Percentiles rank a stretch among this genome's conserved stretches.
These are phyloP conservation scores for Inonotus obliquus DNA, from an alignment of 1,284 basidiomycete species.

Conservation along the genomic window DNA sequence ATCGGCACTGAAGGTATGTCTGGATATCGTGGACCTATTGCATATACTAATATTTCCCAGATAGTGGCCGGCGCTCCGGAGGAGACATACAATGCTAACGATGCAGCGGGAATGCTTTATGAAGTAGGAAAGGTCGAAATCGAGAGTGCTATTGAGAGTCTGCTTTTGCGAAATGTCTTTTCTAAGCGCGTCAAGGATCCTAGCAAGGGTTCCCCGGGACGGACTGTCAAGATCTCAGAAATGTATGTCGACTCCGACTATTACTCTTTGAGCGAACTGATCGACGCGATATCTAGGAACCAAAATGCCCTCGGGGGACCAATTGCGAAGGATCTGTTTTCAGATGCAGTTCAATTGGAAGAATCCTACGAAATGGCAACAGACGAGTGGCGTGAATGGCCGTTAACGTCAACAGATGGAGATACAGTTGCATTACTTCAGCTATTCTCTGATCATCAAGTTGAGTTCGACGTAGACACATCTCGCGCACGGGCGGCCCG, in stretches of 20 bases:
- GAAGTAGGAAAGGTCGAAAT: constrained; percentile 49
- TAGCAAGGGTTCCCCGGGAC: constrained; percentile 55
- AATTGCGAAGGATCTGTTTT: constrained; percentile 56
- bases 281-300: constrained; percentile 40
- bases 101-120: constrained; percentile 52
- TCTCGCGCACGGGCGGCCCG: constrained; percentile 51
- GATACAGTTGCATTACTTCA: constrained; percentile 69
- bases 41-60: constrained; percentile 33
- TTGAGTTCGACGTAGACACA: constrained; percentile 64
- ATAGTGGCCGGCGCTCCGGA: constrained; percentile 72
- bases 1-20: constrained; percentile 62
- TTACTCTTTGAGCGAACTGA: constrained; percentile 1
- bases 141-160: constrained; percentile 48
- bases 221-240: constrained; percentile 72
- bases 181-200: constrained; percentile 64
- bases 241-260: constrained; percentile 33
- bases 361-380: constrained; percentile 44
- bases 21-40: not conserved
- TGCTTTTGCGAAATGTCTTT: constrained; percentile 57
- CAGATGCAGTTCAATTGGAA: constrained; percentile 63
- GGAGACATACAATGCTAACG: constrained; percentile 57
- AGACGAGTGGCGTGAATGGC: constrained; percentile 63
- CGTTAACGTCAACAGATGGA: constrained; percentile 66
- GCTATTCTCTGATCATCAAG: constrained; percentile 68
- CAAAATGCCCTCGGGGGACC: constrained; percentile 64